Percentiles rank a stretch among this genome's conserved stretches.
phyloP scores from a whole-genome alignment of 768 basidiomycete species.

The Hypsizygus marmoreus region DNA sequence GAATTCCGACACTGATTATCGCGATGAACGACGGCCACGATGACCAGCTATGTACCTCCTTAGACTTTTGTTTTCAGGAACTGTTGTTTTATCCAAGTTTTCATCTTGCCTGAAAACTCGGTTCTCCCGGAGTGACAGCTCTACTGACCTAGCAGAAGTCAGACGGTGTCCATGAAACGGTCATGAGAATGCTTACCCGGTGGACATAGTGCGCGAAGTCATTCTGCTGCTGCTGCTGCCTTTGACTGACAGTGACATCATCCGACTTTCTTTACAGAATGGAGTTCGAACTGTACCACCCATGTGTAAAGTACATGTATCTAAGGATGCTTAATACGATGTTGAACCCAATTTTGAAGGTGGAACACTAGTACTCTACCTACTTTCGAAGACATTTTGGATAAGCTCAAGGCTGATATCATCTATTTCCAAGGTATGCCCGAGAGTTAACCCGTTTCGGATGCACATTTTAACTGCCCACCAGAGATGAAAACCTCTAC shows the following conservation, averaged over 20 bases:
- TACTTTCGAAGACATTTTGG: constrained; percentile 77
- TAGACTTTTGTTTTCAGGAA: too few relatives aligned
- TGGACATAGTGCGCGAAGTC: constrained; percentile 19
- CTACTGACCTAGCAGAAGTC: too few relatives aligned
- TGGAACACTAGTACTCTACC: constrained; percentile 87
- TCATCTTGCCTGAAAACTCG: too few relatives aligned
- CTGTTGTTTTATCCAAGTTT: too few relatives aligned
- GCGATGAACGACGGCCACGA: too few relatives aligned
- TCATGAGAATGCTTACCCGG: constrained; percentile 24
- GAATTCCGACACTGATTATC: too few relatives aligned
- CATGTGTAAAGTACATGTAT: constrained; percentile 15
- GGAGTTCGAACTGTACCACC: constrained; percentile 26
- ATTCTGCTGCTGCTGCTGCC: not conserved
- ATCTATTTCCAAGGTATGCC: constrained; percentile 89
- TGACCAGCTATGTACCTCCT: too few relatives aligned
- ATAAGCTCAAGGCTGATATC: constrained; percentile 84
- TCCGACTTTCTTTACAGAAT: constrained; percentile 15
- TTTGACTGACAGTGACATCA: not conserved
- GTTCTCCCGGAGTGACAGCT: too few relatives aligned
- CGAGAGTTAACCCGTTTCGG: not conserved
- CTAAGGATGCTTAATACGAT: too few relatives aligned
- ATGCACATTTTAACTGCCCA: not conserved
- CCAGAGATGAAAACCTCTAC: constrained; percentile 93
- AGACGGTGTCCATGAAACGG: constrained; percentile 9
- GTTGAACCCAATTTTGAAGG: constrained; percentile 21